Evolutionary conservation across 2,329 filamentous ascomycete genomes (phyloP), one percentile per base, ranked within the genome.

Genomic region (Beauveria bassiana): DNA sequence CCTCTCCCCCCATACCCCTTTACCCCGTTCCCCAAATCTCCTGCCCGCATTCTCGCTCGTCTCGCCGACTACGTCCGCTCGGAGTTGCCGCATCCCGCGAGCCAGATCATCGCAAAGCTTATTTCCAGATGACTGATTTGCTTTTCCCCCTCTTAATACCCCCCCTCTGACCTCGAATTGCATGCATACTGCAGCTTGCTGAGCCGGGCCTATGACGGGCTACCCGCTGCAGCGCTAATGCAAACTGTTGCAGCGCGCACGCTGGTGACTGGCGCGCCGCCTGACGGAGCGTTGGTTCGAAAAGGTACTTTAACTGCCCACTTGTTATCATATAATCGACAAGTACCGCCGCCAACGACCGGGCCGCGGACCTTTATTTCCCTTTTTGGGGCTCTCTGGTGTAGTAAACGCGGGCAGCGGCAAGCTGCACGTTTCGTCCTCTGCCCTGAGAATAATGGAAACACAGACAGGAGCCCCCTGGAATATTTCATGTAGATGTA

Each of bases 51-150:
- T 49, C 54, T 50, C 45, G 20, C 54, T 58, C 45, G 43, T 50
- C 55, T 50, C 55, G 55, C 55, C 55, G 55, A 58, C 31, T 46
- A 58, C 12, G 20, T 58, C 55, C 55, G 55, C 55, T 58, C 55
- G 45, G 55, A 58, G 34, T 58, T 58, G 43, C 28, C 55, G 54
- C 28, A 22, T 50, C 31, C 31, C 45, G 28, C 55, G 45, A 40
- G 45, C 55, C 43, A 20, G 55, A 42, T 49, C 28, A 14, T 49
- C 31, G 28, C 28, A 42, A 57, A 58, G 46, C 43, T 49, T 26
- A 58, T n/a, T 34, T 28, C 9, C 38, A 55, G 9, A 55, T 16
- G 9, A 6, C 18, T 38, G 22, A 10, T 20, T 38, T 47, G 16
- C 3, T 28, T 9, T 22, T 4, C 1, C 22, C 14, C 5, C 3